Evolutionary conservation across 768 basidiomycete species (phyloP), one percentile per base, ranked within the genome.

Genomic region (Ramaria rubella): DNA sequence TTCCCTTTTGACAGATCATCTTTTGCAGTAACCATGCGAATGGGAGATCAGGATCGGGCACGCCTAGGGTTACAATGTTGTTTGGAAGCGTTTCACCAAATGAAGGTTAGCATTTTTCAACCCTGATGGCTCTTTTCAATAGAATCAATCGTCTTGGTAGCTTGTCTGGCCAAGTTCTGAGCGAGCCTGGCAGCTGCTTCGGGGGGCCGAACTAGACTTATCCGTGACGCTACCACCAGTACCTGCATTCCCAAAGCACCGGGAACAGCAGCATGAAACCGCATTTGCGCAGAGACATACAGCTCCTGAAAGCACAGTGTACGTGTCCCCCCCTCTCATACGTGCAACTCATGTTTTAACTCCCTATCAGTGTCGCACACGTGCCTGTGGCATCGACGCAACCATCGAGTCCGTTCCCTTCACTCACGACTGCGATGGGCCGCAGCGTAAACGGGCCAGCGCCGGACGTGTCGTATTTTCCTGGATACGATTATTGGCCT

Each of bases 31-130:
- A 82, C 80, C n/a, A 72, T 78, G 17, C 78, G 81, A 66, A 81
- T 85, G 1, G 69, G 36, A 14, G 27, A 74, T 40, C 86, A 90
- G 61, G 85, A 86, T 14, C 86, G 88, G 64, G 83, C 85, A 4
- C 75, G 75, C 34, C 60, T 81, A 55, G 84, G 86, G 4, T 74
- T 90, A 1, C 70, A 72, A 44, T 82, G 78, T 63, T 87, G 84
- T 63, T 85, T 86, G 78, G 80, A 82, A 27, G 75, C 79, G 5
- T 75, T 91, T 26, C 71, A 75, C 49, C 75, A 74, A 23, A 87
- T 90, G 83, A 78, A 82, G 49, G 71, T 77, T 33, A 73, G 45
- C 7, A 46, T 50, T 26, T 15, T 51, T 52, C 7, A 7, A 24
- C n/a, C 33, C 7, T 17, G 12, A 26, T 8, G 38, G 17, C 17